Evolutionary conservation across 1,139 yeast genomes (phyloP), one percentile per base, ranked within the genome.

Genomic region (Geotrichum candidum): DNA sequence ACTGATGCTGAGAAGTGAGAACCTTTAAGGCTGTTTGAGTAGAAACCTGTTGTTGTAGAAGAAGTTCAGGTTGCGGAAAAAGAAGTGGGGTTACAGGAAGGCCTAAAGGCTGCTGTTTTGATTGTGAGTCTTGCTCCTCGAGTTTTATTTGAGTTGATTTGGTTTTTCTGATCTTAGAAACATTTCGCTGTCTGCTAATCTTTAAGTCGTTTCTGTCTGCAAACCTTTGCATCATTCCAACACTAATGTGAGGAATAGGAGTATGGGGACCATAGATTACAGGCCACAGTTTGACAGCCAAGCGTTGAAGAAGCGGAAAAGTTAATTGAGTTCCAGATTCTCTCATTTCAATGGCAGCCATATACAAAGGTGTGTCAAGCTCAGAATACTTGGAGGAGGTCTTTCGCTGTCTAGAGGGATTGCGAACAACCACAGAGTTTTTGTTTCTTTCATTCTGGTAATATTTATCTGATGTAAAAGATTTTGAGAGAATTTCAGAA

Each of bases 401-500:
- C 35, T 53, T 53, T 10, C 55, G 41, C 46, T 53, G 55, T 11
- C 55, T 29, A 9, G 27, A 11, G 46, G 55, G 55, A 18, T 53
- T 53, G 31, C 55, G 55, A n/a, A 53, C 55, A 15, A 53, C 46
- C 10, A 53, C 55, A 7, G 55, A 29, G n/a, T 31, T 53, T 33
- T 53, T 53, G 2, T n/a, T 31, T 2, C 27, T 33, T 15, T 29
- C n/a, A 35, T 9, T 35, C 4, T 11, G 41, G 10, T 35, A 9
- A 13, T 35, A 15, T 15, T 15, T 6, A 18, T n/a, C 15, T 53
- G 41, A 3, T 11, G 3, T 33, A 23, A 9, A 11, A 15, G 55
- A 31, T 33, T 53, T 53, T 53, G 55, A 53, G 31, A 53, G 55
- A 33, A 53, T 53, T 33, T 53, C 55, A 23, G 55, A 53, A n/a